phyloP scores from a whole-genome alignment of 331 rosid species.

The Pyracantha coccinea region DNA sequence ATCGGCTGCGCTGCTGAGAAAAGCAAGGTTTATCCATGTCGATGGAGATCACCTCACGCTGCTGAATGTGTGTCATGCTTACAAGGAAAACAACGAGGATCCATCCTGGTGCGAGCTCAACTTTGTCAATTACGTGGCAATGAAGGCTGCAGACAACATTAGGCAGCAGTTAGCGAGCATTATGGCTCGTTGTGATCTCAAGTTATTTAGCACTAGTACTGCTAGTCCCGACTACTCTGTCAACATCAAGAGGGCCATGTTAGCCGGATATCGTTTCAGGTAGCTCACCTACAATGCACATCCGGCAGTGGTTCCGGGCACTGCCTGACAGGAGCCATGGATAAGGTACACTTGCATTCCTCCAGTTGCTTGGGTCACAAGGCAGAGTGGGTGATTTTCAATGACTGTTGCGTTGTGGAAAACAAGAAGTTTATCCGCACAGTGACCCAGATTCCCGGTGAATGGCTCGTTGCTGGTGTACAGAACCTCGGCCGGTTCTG shows the following conservation, averaged over 20 bases:
- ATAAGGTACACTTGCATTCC: constrained; percentile 81
- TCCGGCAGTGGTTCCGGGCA: constrained; percentile 39
- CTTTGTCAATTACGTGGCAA: constrained; percentile 56
- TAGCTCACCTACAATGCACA: constrained; percentile 68
- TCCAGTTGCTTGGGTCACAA: constrained; percentile 86
- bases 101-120: constrained; percentile 84
- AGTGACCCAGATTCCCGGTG: constrained; percentile 79
- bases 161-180: constrained; percentile 78
- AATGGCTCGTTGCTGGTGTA: constrained; percentile 48
- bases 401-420: constrained; percentile 58
- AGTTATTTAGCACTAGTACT: constrained; percentile 76
- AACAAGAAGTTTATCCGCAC: constrained; percentile 78
- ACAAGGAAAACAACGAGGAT: constrained; percentile 76
- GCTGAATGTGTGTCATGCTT: constrained; percentile 79
- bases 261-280: constrained; percentile 91
- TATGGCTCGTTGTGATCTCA: constrained; percentile 73
- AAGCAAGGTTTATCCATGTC: constrained; percentile 85
- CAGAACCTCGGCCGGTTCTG: neutral
- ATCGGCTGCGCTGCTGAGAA: constrained; percentile 32
- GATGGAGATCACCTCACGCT: constrained; percentile 94
- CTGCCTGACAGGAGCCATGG: constrained; percentile 77
- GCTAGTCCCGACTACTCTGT: constrained; percentile 76
- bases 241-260: constrained; percentile 80
- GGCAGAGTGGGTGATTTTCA: constrained; percentile 89
- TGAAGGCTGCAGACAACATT: constrained; percentile 85